These are phyloP conservation scores for Tremellales sp. DNA, from an alignment of 1,284 basidiomycete species.

Conservation along the genomic window DNA sequence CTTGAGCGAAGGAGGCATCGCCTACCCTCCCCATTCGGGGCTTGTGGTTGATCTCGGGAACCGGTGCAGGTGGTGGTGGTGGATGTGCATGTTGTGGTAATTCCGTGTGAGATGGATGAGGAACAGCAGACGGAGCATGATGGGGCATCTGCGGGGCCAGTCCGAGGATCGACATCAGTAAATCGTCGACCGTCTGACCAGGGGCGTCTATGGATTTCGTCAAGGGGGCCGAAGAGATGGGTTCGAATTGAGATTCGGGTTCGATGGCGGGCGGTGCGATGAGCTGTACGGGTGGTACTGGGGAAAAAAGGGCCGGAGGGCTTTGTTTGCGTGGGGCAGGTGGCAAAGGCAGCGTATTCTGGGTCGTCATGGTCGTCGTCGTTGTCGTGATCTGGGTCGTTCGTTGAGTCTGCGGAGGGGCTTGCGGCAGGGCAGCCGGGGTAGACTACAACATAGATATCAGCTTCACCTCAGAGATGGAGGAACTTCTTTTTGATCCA, in stretches of 20 bases:
- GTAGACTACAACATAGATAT: slow-evolving; percentile 3
- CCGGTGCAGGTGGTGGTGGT: background rate
- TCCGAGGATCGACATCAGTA: slow-evolving; percentile 38
- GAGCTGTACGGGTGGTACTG: background rate
- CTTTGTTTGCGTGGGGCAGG: background rate
- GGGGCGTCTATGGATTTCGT: slow-evolving; percentile 15
- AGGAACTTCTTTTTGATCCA: slow-evolving; percentile 5
- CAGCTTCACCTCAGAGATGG: background rate
- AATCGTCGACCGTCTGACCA: slow-evolving; percentile 41
- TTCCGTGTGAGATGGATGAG: background rate
- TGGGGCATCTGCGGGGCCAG: slow-evolving; percentile 6
- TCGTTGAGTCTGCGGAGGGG: slow-evolving; percentile 7
- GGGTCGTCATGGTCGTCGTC: slow-evolving; percentile 7
- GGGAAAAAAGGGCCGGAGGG: slow-evolving; percentile 1
- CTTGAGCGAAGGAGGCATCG: slow-evolving; percentile 22
- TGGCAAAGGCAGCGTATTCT: slow-evolving; percentile 2
- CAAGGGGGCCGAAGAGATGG: slow-evolving; percentile 4
- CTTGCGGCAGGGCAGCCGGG: background rate
- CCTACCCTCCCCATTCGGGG: slow-evolving; percentile 13
- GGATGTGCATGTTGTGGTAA: background rate
- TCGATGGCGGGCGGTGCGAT: background rate
- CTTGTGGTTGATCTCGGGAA: background rate
- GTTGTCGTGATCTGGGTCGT: slow-evolving; percentile 2
- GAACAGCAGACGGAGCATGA: background rate
- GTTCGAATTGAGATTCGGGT: background rate